phyloP scores from a whole-genome alignment of 164 flowering plant species.

The Vitis rotundifolia region DNA sequence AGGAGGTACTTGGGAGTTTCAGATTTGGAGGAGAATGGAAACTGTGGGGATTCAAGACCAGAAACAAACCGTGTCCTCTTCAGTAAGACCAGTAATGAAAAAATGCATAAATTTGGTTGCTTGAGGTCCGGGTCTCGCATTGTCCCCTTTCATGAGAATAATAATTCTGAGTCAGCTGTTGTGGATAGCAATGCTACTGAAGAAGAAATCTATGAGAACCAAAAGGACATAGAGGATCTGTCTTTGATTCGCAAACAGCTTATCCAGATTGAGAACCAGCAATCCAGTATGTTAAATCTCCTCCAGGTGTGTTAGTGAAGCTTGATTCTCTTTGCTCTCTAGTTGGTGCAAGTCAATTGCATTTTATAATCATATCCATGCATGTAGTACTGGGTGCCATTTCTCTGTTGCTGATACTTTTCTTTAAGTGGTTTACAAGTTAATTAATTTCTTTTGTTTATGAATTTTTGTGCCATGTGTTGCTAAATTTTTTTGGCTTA shows the following conservation, averaged over 20 bases:
- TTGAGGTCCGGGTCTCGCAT: conserved; percentile 65
- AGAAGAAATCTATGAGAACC: conserved; percentile 29
- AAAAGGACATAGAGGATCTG: conserved; percentile 62
- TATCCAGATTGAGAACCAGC: conserved; percentile 87
- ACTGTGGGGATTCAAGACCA: conserved; percentile 20
- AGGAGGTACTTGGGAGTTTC: conserved; percentile 15
- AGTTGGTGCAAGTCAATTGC: conserved; percentile 2
- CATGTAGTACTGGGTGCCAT: not conserved
- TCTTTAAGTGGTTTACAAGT: not conserved
- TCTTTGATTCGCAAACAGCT: conserved; percentile 73
- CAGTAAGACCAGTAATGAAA: conserved; percentile 35
- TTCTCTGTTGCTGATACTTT: not conserved
- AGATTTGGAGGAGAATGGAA: conserved; percentile 24
- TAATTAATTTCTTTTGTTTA: not conserved
- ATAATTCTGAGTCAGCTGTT: conserved; percentile 32
- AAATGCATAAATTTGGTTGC: conserved; percentile 41
- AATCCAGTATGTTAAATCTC: conserved; percentile 73
- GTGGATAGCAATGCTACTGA: conserved; percentile 31
- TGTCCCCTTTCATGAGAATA: conserved; percentile 55
- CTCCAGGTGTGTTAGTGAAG: conserved; percentile 61
- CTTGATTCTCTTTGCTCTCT: not conserved
- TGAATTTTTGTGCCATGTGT: too few relatives aligned
- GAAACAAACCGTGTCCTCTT: conserved; percentile 46
- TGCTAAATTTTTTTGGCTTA: too few relatives aligned
- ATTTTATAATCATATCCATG: not conserved